Conservation (phyloP, 2,329 filamentous ascomycete genomes). For the Drechslerella stenobrocha region DNA sequence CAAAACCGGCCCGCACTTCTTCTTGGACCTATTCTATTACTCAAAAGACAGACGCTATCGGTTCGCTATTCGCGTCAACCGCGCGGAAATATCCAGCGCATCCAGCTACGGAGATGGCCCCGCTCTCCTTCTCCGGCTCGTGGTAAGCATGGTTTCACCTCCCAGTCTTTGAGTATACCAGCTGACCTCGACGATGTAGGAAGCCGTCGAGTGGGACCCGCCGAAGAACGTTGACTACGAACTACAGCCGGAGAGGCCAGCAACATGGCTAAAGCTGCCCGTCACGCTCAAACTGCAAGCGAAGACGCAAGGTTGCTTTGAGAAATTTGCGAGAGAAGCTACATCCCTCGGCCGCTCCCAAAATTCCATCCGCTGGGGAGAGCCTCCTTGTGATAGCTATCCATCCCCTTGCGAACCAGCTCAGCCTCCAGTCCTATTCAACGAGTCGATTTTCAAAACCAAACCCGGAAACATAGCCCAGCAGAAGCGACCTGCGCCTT, state of each 20-base stretch:
- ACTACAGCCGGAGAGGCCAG: slow-evolving; percentile 6
- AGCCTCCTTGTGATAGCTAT: neutral
- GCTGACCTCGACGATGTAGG: neutral
- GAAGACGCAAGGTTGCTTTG: neutral
- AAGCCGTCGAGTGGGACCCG: slow-evolving; percentile 10
- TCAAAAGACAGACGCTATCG: slow-evolving; percentile 6
- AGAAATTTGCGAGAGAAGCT: slow-evolving; percentile 1
- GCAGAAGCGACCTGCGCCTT: neutral
- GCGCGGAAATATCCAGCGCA: neutral
- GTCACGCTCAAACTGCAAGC: slow-evolving; percentile 12
- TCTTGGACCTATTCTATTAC: slow-evolving; percentile 6
- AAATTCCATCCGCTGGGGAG: slow-evolving; percentile 11
- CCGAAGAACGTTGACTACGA: slow-evolving; percentile 11
- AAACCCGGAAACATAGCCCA: too few relatives aligned
- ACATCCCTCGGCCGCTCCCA: slow-evolving; percentile 10
- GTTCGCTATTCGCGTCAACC: slow-evolving; percentile 10
- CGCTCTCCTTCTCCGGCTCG: slow-evolving; percentile 4
- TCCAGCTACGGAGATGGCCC: neutral
- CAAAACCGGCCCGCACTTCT: slow-evolving; percentile 2
- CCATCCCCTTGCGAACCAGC: neutral
- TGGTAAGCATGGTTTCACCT: neutral
- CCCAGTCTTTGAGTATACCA: neutral
- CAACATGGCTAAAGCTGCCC: slow-evolving; percentile 14
- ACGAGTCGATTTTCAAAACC: neutral
- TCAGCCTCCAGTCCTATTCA: neutral